These are phyloP conservation scores for Ehretia macrophylla DNA, from an alignment of 257 asterid species.

Conservation along the genomic window DNA sequence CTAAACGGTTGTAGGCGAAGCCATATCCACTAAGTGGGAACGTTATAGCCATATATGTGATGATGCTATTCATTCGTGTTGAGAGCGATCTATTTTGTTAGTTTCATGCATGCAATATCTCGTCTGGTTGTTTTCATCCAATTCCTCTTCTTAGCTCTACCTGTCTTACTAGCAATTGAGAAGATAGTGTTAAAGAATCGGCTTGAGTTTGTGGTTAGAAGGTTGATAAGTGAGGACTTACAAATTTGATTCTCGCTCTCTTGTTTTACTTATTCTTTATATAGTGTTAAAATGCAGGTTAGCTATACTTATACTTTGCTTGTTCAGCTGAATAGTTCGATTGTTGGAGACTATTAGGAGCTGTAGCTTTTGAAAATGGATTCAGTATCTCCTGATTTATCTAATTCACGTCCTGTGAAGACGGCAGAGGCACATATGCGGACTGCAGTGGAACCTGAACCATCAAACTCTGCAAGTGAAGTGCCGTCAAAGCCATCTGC, in stretches of 20 bases:
- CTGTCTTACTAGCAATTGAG: too few species aligned
- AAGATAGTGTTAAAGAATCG: too few species aligned
- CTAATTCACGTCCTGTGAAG: conserved; percentile 34
- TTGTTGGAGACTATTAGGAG: background rate
- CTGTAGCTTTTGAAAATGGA: conserved; percentile 37
- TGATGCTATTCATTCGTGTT: background rate
- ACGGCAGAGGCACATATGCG: conserved; percentile 31
- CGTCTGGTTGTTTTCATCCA: too few species aligned
- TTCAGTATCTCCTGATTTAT: conserved; percentile 45
- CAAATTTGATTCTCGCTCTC: background rate
- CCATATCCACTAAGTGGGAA: background rate
- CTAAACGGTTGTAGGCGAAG: background rate
- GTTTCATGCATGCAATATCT: too few species aligned
- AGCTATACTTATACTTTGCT: background rate
- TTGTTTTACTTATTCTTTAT: background rate
- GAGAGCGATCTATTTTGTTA: background rate
- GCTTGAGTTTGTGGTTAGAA: background rate
- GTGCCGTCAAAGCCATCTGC: conserved; percentile 50
- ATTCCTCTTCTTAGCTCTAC: too few species aligned
- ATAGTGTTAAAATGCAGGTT: background rate
- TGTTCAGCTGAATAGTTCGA: background rate
- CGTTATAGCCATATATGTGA: background rate
- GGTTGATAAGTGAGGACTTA: background rate
- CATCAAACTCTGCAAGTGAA: conserved; percentile 38
- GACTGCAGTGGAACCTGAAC: conserved; percentile 35